Conservation (phyloP, 2,329 filamentous ascomycete genomes). For the Cladophialophora immunda region DNA sequence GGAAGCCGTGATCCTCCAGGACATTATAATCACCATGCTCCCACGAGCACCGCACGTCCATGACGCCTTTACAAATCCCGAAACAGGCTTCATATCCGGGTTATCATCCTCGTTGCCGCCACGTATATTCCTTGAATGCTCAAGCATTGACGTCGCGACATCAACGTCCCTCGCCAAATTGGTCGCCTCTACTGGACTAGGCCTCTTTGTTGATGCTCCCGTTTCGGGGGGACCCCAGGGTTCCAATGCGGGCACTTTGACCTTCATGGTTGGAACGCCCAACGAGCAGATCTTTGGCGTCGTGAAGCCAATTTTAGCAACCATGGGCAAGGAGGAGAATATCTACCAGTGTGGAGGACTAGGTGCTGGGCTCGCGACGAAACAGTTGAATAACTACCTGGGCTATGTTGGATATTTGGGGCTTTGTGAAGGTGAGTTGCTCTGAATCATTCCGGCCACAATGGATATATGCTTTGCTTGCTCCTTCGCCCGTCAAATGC, state of each 20-base stretch:
- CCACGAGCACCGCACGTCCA: conserved; percentile 21
- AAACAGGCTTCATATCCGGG: conserved; percentile 10
- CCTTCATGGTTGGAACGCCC: conserved; percentile 20
- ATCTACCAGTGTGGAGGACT: conserved; percentile 22
- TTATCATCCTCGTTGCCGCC: background rate
- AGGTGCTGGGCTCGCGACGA: conserved; percentile 19
- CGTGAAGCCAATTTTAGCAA: conserved; percentile 12
- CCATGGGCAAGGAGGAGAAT: conserved; percentile 20
- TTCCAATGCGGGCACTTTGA: conserved; percentile 14
- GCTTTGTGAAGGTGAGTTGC: conserved; percentile 15
- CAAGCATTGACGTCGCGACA: conserved; percentile 16
- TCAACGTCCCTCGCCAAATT: conserved; percentile 11
- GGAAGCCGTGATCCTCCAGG: background rate
- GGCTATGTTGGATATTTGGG: conserved; percentile 20
- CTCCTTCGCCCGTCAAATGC: background rate
- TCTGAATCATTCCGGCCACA: no score
- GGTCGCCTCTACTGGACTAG: conserved; percentile 1
- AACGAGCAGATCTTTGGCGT: conserved; percentile 7
- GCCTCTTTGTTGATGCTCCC: conserved; percentile 16
- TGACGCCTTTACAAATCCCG: conserved; percentile 13
- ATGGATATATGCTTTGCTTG: background rate
- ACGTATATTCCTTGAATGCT: conserved; percentile 17
- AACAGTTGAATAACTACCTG: conserved; percentile 22
- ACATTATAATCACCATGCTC: conserved; percentile 21
- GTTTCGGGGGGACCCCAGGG: conserved; percentile 15